A percentile compares a stretch with the other conserved stretches of the same genome.
Evolutionary conservation across 2,329 filamentous ascomycete genomes (phyloP).

Genomic region (Cadophora gregata): DNA sequence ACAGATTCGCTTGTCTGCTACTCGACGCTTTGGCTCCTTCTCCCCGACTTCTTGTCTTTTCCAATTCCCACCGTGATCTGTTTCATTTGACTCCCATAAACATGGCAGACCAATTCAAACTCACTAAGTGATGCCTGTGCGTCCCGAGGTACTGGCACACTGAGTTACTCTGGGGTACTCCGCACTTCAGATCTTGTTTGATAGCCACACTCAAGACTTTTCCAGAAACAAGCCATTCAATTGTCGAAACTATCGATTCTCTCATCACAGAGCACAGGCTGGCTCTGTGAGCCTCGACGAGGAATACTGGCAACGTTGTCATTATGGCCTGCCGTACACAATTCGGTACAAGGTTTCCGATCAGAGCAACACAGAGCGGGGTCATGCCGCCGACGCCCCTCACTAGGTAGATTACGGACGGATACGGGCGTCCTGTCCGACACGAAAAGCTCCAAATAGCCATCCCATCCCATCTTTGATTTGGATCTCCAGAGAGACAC

Average conservation of each 20-base stretch:
- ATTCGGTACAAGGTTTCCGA: background rate
- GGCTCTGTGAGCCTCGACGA: background rate
- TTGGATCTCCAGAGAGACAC: background rate
- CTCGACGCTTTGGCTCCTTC: slow-evolving; percentile 2
- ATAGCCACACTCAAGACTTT: background rate
- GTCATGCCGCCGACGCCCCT: background rate
- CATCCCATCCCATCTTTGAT: slow-evolving; percentile 6
- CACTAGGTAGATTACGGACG: slow-evolving; percentile 1
- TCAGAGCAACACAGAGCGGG: slow-evolving; percentile 4
- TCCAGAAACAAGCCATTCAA: background rate
- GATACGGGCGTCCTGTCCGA: background rate
- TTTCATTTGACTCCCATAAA: background rate
- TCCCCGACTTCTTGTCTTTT: background rate
- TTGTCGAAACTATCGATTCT: background rate
- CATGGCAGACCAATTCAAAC: background rate
- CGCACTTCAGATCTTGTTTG: slow-evolving; percentile 2
- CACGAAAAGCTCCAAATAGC: background rate
- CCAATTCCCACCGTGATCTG: background rate
- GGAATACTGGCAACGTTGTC: background rate
- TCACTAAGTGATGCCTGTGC: background rate
- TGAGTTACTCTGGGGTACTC: slow-evolving; percentile 2
- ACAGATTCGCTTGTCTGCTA: slow-evolving; percentile 4
- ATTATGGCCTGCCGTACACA: background rate
- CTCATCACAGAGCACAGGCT: background rate
- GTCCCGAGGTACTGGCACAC: background rate